Evolutionary conservation across 352 stramenopile genomes (phyloP), one percentile per base, ranked within the genome.

Genomic region (Lagenidium giganteum): DNA sequence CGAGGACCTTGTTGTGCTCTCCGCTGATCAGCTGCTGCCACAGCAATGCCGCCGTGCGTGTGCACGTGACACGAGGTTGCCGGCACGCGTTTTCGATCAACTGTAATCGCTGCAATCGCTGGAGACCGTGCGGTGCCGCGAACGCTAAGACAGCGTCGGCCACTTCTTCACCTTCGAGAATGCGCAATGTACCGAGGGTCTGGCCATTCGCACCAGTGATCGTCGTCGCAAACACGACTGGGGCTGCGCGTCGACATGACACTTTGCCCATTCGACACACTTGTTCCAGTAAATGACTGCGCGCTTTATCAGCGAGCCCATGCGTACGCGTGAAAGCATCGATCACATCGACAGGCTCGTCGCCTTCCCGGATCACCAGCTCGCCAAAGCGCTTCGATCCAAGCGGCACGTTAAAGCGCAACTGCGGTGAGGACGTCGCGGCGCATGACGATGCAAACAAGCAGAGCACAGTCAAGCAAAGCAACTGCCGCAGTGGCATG

Each of bases 311-410:
- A n/a, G n/a, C n/a, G n/a, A n/a, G n/a, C n/a, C n/a, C n/a, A n/a
- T n/a, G n/a, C n/a, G n/a, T n/a, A n/a, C n/a, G n/a, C n/a, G n/a
- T 65, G 39, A 92, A 92, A 12, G 80, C 70, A 42, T 92, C 88
- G n/a, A 92, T 72, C 24, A 84, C 62, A 36, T 92, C 80, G 2
- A 89, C 50, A 5, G 80, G 80, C 47, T 92, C 80, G 51, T 92
- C 76, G 21, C 71, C 80, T 47, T 89, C 80, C 26, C 84, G 64
- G 11, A 92, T 69, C 44, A 87, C 61, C 0, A 92, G 60, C 26
- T 85, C 68, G 17, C 75, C 80, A n/a, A n/a, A n/a, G n/a, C n/a
- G n/a, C n/a, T n/a, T n/a, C n/a, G n/a, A n/a, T n/a, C n/a, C n/a
- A n/a, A n/a, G n/a, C n/a, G n/a, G n/a, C n/a, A n/a, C n/a, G n/a